A percentile compares a stretch with the other conserved stretches of the same genome.
phyloP scores from a whole-genome alignment of 306 rosid genomes.

The Cicer cuneatum region DNA sequence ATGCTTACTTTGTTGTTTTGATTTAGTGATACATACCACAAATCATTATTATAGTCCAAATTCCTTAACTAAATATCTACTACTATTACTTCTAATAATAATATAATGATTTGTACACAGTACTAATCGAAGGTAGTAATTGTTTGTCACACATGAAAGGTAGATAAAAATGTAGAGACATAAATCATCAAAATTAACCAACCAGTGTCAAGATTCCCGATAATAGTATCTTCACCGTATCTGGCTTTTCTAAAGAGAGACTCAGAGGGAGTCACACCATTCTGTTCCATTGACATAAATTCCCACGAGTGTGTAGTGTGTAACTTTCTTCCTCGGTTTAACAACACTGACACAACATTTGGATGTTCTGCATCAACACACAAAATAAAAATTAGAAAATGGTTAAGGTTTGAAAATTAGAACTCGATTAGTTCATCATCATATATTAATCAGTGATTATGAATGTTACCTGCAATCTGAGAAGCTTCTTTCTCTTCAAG shows the following conservation, averaged over 20 bases:
- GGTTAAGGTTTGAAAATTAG: neutral
- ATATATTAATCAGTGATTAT: neutral
- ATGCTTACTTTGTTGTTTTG: slow-evolving; percentile 6
- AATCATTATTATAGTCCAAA: slow-evolving; percentile 3
- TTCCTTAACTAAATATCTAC: neutral
- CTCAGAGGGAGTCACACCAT: slow-evolving; percentile 38
- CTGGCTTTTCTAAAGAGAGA: slow-evolving; percentile 63
- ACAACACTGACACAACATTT: slow-evolving; percentile 60
- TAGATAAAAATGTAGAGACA: neutral
- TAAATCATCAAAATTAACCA: no score
- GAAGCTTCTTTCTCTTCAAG: slow-evolving; percentile 52
- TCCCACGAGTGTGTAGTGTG: slow-evolving; percentile 90
- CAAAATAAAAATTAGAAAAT: neutral
- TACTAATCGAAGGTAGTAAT: no score
- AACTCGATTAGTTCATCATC: neutral
- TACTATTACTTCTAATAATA: no score
- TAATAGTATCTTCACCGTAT: slow-evolving; percentile 66
- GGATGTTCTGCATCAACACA: slow-evolving; percentile 53
- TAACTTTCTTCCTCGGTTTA: slow-evolving; percentile 70
- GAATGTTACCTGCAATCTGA: slow-evolving; percentile 36
- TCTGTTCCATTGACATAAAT: slow-evolving; percentile 58
- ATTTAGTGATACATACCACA: neutral
- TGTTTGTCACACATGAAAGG: slow-evolving; percentile 3
- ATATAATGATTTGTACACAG: no score
- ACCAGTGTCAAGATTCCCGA: slow-evolving; percentile 73